These are phyloP conservation scores for Arabidopsis suecica DNA, from an alignment of 345 rosid species.

Conservation along the genomic window DNA sequence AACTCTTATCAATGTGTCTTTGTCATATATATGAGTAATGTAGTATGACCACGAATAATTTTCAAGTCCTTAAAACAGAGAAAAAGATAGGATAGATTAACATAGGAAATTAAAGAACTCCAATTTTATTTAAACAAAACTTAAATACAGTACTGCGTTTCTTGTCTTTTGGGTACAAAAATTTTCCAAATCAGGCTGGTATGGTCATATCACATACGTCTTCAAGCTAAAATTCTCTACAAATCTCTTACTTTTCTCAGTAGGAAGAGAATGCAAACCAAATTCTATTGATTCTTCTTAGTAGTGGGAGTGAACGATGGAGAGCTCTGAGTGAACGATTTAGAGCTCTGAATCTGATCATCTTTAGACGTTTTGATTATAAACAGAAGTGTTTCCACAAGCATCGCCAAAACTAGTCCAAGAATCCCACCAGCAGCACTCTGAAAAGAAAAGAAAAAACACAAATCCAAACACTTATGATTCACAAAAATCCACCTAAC, in stretches of 20 bases:
- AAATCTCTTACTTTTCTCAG: neutral
- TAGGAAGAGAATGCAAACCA: slow-evolving; percentile 4
- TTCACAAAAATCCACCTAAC: neutral
- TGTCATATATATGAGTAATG: neutral
- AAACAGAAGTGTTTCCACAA: slow-evolving; percentile 87
- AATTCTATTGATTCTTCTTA: slow-evolving; percentile 73
- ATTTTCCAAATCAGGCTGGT: neutral
- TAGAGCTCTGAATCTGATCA: slow-evolving; percentile 45
- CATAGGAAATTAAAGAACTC: neutral
- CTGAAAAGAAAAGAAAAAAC: slow-evolving; percentile 46
- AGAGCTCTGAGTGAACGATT: slow-evolving; percentile 46
- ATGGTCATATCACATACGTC: neutral
- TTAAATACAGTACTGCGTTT: neutral
- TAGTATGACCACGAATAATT: neutral
- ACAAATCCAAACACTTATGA: neutral
- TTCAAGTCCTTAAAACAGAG: too few relatives aligned
- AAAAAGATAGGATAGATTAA: too few relatives aligned
- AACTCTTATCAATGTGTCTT: neutral
- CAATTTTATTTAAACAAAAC: neutral
- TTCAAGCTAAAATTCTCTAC: slow-evolving; percentile 17
- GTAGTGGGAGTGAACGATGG: slow-evolving; percentile 50
- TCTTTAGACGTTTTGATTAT: slow-evolving; percentile 71
- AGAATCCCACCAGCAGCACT: slow-evolving; percentile 96
- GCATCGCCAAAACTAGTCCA: slow-evolving; percentile 87
- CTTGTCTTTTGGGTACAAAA: slow-evolving; percentile 10